Conservation (phyloP, 2,329 filamentous ascomycete genomes). For the Nannizzia gypsea region DNA sequence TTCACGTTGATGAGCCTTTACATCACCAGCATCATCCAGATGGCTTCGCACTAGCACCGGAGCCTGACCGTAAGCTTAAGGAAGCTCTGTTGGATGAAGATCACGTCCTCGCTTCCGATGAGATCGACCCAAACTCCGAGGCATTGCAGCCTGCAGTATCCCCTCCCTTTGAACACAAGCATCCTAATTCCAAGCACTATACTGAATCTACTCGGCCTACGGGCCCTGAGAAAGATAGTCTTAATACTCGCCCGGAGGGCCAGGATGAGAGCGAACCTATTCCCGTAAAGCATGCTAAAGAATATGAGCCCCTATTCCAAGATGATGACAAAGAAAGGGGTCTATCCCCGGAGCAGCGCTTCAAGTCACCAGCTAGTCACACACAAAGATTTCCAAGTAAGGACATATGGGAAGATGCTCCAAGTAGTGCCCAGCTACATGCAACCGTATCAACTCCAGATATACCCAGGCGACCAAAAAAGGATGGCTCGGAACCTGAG, state of each 20-base stretch:
- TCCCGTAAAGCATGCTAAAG: slow-evolving; percentile 74
- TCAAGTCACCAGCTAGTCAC: slow-evolving; percentile 45
- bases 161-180: slow-evolving; percentile 54
- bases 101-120: slow-evolving; percentile 81
- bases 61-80: slow-evolving; percentile 39
- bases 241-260: slow-evolving; percentile 39
- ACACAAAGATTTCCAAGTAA: slow-evolving; percentile 76
- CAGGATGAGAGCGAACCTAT: slow-evolving; percentile 38
- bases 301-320: slow-evolving; percentile 90
- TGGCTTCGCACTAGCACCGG: slow-evolving; percentile 42
- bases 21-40: slow-evolving; percentile 33
- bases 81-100: slow-evolving; percentile 37
- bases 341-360: slow-evolving; percentile 36
- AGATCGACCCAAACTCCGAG: slow-evolving; percentile 58
- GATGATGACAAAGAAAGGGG: slow-evolving; percentile 49
- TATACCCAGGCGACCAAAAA: slow-evolving; percentile 31
- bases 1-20: slow-evolving; percentile 63
- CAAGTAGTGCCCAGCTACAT: slow-evolving; percentile 63
- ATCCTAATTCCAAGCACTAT: slow-evolving; percentile 33
- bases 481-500: slow-evolving; percentile 28
- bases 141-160: slow-evolving; percentile 69
- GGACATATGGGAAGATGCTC: slow-evolving; percentile 95
- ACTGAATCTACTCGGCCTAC: slow-evolving; percentile 39
- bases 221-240: slow-evolving; percentile 48
- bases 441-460: slow-evolving; percentile 79